Evolutionary conservation across 2,329 filamentous ascomycete species (phyloP), one percentile per base, ranked within the genome.

Genomic region (Clarireedia homoeocarpa): DNA sequence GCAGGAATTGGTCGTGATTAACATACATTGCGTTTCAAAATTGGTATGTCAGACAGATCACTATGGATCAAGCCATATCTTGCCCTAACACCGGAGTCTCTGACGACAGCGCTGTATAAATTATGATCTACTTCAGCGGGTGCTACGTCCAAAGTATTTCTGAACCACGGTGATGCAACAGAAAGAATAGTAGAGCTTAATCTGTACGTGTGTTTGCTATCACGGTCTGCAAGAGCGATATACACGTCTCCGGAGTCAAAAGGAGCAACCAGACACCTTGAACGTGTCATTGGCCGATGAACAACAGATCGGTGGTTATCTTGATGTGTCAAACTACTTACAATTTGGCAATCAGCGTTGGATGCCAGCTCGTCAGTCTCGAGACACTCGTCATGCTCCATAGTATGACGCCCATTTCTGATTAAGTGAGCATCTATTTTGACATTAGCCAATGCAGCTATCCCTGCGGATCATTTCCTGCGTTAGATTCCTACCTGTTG

Each of bases 51-150:
- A 38, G 3, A 10, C 4, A 20, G 5, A 17, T 20, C 10, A 23
- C 20, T 5, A 9, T 38, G 17, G 4, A 23, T 38, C 2, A 56
- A 20, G n/a, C 46, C 53, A 40, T 38, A 52, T 34, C 53, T 40
- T 24, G 14, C 44, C 9, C 24, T 10, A 6, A 56, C 46, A 12
- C 24, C 47, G 10, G 14, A 17, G 0, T 15, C 3, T 3, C 0
- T 0, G 10, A 27, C 17, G 12, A 51, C 2, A 2, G 0, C 0
- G 6, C 42, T 30, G 20, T 24, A 24, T n/a, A n/a, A 0, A 9
- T 14, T 5, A 6, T 17, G 1, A 26, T 38, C 12, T 9, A 40
- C 2, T 36, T 55, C 53, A 10, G 15, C 1, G 15, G 26, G 2
- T 5, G 5, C 1, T 4, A 1, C 7, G 3, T 5, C 3, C 24